Conservation (phyloP, 2,329 filamentous ascomycete genomes). For the Corynespora cassiicola region DNA sequence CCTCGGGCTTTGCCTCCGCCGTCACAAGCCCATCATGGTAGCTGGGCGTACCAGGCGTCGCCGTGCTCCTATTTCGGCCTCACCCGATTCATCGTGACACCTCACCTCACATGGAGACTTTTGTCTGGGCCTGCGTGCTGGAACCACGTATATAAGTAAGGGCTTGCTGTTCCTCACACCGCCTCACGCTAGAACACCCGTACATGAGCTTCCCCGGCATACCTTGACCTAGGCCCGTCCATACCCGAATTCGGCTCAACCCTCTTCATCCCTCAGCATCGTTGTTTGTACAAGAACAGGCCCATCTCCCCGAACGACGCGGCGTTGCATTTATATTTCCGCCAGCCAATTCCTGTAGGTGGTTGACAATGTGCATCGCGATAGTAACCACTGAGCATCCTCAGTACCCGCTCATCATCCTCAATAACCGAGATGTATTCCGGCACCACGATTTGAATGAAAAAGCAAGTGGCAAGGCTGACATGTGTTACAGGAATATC, state of each 20-base stretch:
- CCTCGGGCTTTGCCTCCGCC: conserved; percentile 9
- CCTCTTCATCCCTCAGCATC: not conserved
- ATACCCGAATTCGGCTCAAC: conserved; percentile 16
- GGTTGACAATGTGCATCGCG: conserved; percentile 57
- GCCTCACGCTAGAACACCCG: conserved; percentile 15
- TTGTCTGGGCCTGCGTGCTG: conserved; percentile 19
- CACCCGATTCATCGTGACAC: conserved; percentile 26
- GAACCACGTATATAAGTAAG: conserved; percentile 39
- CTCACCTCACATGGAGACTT: conserved; percentile 31
- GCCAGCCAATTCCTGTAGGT: conserved; percentile 14
- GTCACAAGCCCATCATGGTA: conserved; percentile 14
- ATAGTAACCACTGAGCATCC: conserved; percentile 57
- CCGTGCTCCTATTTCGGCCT: conserved; percentile 1
- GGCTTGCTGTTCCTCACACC: conserved; percentile 32
- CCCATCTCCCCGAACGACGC: no score
- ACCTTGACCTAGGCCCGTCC: conserved; percentile 12
- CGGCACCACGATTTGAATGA: not conserved
- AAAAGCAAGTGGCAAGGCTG: conserved; percentile 2
- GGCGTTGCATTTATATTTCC: not conserved
- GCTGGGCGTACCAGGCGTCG: no score
- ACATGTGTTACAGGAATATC: conserved; percentile 59
- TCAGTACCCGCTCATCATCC: conserved; percentile 56
- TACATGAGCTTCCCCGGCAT: conserved; percentile 12
- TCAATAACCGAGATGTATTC: conserved; percentile 57
- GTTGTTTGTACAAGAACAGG: not conserved